Evolutionary conservation across 768 basidiomycete species (phyloP), one percentile per base, ranked within the genome.

Genomic region (Suillus subalutaceus): DNA sequence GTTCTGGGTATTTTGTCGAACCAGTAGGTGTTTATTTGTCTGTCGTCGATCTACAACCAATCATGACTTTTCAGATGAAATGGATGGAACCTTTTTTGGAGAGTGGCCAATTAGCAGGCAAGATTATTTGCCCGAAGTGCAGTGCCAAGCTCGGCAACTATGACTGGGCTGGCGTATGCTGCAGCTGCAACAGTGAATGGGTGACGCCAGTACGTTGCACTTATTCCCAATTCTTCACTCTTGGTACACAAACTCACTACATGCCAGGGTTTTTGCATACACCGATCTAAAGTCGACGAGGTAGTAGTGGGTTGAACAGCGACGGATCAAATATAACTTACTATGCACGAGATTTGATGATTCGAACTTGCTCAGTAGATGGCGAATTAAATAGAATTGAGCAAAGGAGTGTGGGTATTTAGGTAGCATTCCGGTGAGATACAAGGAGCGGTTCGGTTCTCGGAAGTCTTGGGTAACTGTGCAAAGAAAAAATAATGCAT

Each of bases 1-100:
- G 97, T 77, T 97, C 96, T 1, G 96, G 96, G 9, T 99, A 99
- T 77, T 99, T 98, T 73, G 88, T 98, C 55, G 97, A 99, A 75
- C 95, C 96, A 41, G 94, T 97, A 72, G 70, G 92, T 83, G 9
- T 26, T 26, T 65, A 57, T 43, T 52, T 7, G 15, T n/a, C 15
- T 32, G 13, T 55, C n/a, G 13, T 58, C 6, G 66, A 50, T 38
- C 40, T 41, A 18, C 56, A 56, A 63, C 35, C 37, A 40, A 10
- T 44, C 26, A 20, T 13, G 12, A 9, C 9, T 30, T 67, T 12
- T 26, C 26, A 93, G 95, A 90, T 97, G 88, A 90, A 89, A 72
- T 99, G 97, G 97, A 99, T 99, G 97, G 89, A 94, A 60, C 84
- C 89, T 6, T 86, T 91, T 70, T 79, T 98, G 10, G 83, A 87